phyloP scores from a whole-genome alignment of 805 yeast species.

The Ogataea trehaloabstinens region DNA sequence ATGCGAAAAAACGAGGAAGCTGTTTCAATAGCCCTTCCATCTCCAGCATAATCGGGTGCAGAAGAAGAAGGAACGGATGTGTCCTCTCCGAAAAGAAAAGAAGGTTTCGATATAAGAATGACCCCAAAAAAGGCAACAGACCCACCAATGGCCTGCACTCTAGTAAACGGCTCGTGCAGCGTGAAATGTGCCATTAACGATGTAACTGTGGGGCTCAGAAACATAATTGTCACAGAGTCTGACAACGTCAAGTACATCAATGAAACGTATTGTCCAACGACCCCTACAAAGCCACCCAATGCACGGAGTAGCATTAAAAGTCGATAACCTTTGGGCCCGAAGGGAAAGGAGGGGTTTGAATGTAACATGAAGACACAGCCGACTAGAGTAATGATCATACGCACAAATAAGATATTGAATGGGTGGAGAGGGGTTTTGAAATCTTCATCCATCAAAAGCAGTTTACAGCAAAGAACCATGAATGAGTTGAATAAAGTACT shows the following conservation, averaged over 20 bases:
- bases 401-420: constrained; percentile 68
- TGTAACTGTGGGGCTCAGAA: constrained; percentile 74
- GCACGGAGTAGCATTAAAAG: constrained; percentile 61
- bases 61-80: constrained; percentile 3
- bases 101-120: constrained; percentile 76
- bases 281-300: constrained; percentile 73
- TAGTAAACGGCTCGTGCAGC: constrained; percentile 63
- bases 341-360: constrained; percentile 58
- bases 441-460: constrained; percentile 65
- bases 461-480: constrained; percentile 73
- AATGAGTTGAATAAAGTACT: constrained; percentile 74
- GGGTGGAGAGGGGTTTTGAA: constrained; percentile 67
- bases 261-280: constrained; percentile 74
- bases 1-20: constrained; percentile 51
- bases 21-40: constrained; percentile 45
- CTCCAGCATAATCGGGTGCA: constrained; percentile 5
- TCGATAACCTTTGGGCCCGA: constrained; percentile 65
- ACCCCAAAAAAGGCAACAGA: constrained; percentile 72
- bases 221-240: constrained; percentile 80
- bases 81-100: constrained; percentile 55
- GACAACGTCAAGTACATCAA: constrained; percentile 70
- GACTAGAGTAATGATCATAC: constrained; percentile 71
- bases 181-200: constrained; percentile 69
- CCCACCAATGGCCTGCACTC: constrained; percentile 68
- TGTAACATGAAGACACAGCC: constrained; percentile 44